Conservation (phyloP, 2,329 filamentous ascomycete genomes). For the Rutstroemia sp. region DNA sequence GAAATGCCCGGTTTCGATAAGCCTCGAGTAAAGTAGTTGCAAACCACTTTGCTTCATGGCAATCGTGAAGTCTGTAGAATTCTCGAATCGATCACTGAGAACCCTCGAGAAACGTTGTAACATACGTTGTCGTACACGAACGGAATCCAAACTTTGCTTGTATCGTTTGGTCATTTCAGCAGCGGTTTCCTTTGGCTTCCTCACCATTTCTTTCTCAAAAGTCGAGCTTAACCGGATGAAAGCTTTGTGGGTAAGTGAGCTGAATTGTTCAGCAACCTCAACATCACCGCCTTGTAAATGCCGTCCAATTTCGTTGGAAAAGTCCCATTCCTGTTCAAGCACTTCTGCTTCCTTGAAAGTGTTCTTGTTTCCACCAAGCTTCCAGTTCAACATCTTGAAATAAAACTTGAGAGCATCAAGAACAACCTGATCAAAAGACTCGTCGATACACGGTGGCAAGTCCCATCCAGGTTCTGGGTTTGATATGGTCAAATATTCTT, state of each 20-base stretch:
- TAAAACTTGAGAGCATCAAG: constrained; percentile 94
- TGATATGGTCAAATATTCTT: constrained; percentile 76
- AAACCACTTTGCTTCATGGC: constrained; percentile 62
- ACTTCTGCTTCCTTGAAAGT: constrained; percentile 99
- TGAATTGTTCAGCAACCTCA: constrained; percentile 96
- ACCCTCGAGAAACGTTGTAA: constrained; percentile 91
- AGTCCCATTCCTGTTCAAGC: constrained; percentile 95
- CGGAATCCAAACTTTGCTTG: constrained; percentile 90
- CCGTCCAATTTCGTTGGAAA: constrained; percentile 86
- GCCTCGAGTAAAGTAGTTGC: constrained; percentile 70
- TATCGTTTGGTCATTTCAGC: constrained; percentile 95
- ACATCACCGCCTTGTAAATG: constrained; percentile 91
- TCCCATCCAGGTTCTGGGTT: constrained; percentile 91
- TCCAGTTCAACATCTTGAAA: constrained; percentile 98
- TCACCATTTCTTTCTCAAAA: constrained; percentile 85
- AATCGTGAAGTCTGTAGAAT: constrained; percentile 91
- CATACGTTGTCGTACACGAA: constrained; percentile 92
- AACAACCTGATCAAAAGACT: constrained; percentile 88
- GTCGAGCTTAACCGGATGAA: constrained; percentile 80
- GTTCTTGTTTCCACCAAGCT: constrained; percentile 94
- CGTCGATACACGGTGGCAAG: constrained; percentile 89
- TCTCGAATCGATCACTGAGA: constrained; percentile 89
- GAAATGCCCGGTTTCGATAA: constrained; percentile 80
- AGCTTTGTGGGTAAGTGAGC: constrained; percentile 86
- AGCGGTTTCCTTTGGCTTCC: constrained; percentile 74